Base-by-base conservation (phyloP, 352 stramenopile genomes). In the Pythium chondricola region DNA sequence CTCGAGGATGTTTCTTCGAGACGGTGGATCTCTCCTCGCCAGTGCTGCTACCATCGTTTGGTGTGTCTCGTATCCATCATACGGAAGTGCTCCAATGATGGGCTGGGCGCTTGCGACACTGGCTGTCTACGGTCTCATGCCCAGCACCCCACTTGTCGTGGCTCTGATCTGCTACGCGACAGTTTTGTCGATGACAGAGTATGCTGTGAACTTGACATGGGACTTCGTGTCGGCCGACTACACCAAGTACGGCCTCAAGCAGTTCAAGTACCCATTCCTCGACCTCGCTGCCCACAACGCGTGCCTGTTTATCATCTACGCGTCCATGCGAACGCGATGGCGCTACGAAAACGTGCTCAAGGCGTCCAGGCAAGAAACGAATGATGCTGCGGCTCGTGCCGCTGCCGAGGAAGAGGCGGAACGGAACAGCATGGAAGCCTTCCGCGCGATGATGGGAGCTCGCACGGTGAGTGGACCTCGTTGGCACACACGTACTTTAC, bases 1-100 rank as follows among this genome's bases (percentile, higher is more conserved):
- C 0, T 69, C 81, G 6, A 69, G 77, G 20, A 63, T 83, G 3
- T 89, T 94, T 48, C 54, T 85, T 1, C 61, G 72, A 10, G 80
- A 91, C 29, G 80, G 80, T 33, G 77, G 80, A 1, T 58, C 84
- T 17, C 43, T 94, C 16, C 52, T 89, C 2, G 78, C 73, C 14
- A 85, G 78, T 49, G 73, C 66, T 32, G 78, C 69, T 16, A 73
- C 75, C 2, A 87, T 87, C 33, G 63, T 75, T 11, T 89, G 78
- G 78, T 85, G 75, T 48, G 78, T 89, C 1, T 89, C 78, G 29
- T 94, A 94, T 39, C 83, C 83, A 37, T 92, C 83, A 29, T 94
- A 94, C 38, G 51, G 66, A 20, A 88, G 71, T 17, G 58, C 80
- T 5, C 66, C 71, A 9, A 70, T 92, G 40, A 71, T 87, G 40